phyloP scores from a whole-genome alignment of 2,329 filamentous ascomycete genomes.

The Cladophialophora immunda region DNA sequence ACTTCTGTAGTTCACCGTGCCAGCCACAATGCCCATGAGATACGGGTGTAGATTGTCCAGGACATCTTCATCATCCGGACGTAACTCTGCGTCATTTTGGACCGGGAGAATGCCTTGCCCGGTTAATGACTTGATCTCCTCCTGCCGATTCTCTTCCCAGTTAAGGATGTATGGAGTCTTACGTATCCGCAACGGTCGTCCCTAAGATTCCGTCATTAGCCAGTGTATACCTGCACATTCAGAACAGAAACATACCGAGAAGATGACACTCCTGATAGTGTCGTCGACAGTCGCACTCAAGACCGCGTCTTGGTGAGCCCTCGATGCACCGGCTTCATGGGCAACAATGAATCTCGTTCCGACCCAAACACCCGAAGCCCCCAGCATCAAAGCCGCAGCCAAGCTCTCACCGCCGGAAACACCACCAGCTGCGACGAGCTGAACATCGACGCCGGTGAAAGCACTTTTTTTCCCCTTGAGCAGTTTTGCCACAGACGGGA shows the following conservation, averaged over 20 bases:
- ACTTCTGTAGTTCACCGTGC: constrained; percentile 83
- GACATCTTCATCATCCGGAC: constrained; percentile 74
- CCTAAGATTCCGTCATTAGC: too few relatives aligned
- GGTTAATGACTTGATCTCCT: constrained; percentile 83
- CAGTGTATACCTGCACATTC: too few relatives aligned
- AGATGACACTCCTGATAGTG: constrained; percentile 76
- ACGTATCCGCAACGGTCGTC: constrained; percentile 75
- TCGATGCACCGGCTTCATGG: constrained; percentile 67
- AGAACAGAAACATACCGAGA: constrained; percentile 67
- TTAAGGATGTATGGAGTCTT: constrained; percentile 75
- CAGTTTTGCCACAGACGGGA: constrained; percentile 80
- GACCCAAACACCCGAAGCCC: constrained; percentile 82
- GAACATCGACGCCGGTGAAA: constrained; percentile 69
- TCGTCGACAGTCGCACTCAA: constrained; percentile 74
- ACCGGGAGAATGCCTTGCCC: constrained; percentile 82
- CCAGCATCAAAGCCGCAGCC: constrained; percentile 78
- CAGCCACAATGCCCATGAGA: constrained; percentile 90
- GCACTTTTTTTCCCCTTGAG: constrained; percentile 70
- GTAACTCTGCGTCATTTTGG: constrained; percentile 83
- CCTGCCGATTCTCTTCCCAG: constrained; percentile 74
- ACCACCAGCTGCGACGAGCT: constrained; percentile 82
- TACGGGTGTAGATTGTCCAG: constrained; percentile 83
- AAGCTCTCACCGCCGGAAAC: constrained; percentile 77
- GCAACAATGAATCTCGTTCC: constrained; percentile 83
- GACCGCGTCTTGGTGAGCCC: constrained; percentile 53